phyloP scores from a whole-genome alignment of 2,329 filamentous ascomycete species.

The Apiospora rasikravindrae region DNA sequence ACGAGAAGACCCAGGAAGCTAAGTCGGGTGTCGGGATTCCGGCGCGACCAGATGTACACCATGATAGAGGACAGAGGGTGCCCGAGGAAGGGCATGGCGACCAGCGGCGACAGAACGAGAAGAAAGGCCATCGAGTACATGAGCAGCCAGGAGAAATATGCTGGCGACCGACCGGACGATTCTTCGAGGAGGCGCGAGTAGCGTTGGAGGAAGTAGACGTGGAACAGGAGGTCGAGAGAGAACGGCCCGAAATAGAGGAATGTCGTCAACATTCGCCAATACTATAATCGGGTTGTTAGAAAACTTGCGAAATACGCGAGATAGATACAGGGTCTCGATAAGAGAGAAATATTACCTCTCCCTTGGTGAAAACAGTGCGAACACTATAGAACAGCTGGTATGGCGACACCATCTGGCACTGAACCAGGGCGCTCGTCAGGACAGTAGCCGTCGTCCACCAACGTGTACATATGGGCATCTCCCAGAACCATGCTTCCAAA shows the following conservation, averaged over 20 bases:
- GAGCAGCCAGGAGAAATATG: constrained; percentile 94
- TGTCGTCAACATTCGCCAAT: constrained; percentile 94
- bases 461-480: constrained; percentile 94
- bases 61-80: constrained; percentile 89
- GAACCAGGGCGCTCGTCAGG: constrained; percentile 84
- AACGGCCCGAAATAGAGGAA: constrained; percentile 98
- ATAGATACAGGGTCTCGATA: not conserved
- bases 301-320: constrained; percentile 7
- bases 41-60: constrained; percentile 96
- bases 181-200: constrained; percentile 96
- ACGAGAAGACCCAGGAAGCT: constrained; percentile 88
- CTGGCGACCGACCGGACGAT: constrained; percentile 87
- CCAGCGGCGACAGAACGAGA: constrained; percentile 80
- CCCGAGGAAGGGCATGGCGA: constrained; percentile 93
- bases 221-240: constrained; percentile 92
- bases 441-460: constrained; percentile 97
- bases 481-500: constrained; percentile 97
- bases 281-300: constrained; percentile 57
- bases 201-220: constrained; percentile 97
- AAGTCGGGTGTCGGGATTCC: constrained; percentile 89
- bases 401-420: constrained; percentile 89
- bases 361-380: constrained; percentile 86
- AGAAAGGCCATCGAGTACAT: constrained; percentile 83
- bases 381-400: constrained; percentile 99
- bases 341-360: constrained; percentile 69